Evolutionary conservation across 352 stramenopile species (phyloP).

Genomic region (Globisporangium perplexum): DNA sequence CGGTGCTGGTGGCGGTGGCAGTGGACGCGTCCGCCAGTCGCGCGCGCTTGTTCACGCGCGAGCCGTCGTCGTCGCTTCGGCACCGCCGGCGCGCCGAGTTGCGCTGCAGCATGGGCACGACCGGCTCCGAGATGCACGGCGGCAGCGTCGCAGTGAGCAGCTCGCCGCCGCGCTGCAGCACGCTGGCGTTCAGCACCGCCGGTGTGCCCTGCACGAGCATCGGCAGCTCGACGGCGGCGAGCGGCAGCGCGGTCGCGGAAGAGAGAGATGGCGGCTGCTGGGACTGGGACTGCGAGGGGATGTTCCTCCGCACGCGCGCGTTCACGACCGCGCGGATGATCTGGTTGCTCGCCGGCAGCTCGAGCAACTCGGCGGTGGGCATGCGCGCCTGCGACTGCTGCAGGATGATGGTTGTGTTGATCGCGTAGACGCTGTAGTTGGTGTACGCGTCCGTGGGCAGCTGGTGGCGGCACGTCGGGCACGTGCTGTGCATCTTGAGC

Average conservation of each 20-base stretch:
- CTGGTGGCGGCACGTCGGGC: slow-evolving; percentile 75
- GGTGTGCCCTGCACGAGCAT: slow-evolving; percentile 46
- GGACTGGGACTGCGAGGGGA: slow-evolving; percentile 7
- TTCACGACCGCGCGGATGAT: slow-evolving; percentile 86
- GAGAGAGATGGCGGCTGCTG: not conserved
- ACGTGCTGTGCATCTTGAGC: slow-evolving; percentile 85
- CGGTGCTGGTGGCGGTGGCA: too few relatives aligned
- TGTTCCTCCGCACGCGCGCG: slow-evolving; percentile 65
- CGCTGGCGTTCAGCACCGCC: slow-evolving; percentile 68
- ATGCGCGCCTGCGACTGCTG: slow-evolving; percentile 80
- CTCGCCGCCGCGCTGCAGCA: slow-evolving; percentile 49
- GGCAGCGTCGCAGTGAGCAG: slow-evolving; percentile 37
- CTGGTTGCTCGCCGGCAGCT: slow-evolving; percentile 80
- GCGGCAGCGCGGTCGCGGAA: slow-evolving; percentile 16
- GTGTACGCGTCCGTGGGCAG: slow-evolving; percentile 73
- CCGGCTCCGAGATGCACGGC: slow-evolving; percentile 54
- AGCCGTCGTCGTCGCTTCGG: slow-evolving; percentile 40
- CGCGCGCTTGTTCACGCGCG: slow-evolving; percentile 48
- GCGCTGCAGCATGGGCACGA: slow-evolving; percentile 64
- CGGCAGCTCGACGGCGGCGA: slow-evolving; percentile 35
- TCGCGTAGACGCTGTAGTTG: slow-evolving; percentile 88
- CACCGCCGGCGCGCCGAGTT: slow-evolving; percentile 59
- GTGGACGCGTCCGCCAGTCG: slow-evolving; percentile 36
- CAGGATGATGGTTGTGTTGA: slow-evolving; percentile 88
- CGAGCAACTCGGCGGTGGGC: slow-evolving; percentile 65